phyloP scores from a whole-genome alignment of 2,329 filamentous ascomycete species.

The Colletotrichum agaves region DNA sequence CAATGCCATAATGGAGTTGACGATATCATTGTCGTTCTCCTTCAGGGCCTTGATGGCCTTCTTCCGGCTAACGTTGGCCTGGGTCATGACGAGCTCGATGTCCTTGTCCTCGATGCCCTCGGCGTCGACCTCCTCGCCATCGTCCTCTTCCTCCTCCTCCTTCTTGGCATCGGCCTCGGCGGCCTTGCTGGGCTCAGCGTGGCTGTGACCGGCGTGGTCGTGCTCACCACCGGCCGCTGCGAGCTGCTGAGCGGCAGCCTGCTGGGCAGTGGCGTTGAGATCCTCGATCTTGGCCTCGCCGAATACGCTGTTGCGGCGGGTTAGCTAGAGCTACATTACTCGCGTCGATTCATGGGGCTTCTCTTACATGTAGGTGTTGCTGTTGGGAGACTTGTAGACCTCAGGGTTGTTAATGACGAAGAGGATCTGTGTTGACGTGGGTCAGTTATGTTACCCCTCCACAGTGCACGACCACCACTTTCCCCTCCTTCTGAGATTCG shows the following conservation, averaged over 20 bases:
- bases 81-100: slow-evolving; percentile 98
- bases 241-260: slow-evolving; percentile 94
- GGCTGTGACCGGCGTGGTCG: slow-evolving; percentile 78
- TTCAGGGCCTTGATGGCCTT: slow-evolving; percentile 98
- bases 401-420: slow-evolving; percentile 99
- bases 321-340: not conserved
- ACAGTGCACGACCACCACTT: not conserved
- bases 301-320: slow-evolving; percentile 77
- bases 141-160: slow-evolving; percentile 87
- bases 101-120: slow-evolving; percentile 97
- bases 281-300: slow-evolving; percentile 99
- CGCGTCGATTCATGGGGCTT: not conserved
- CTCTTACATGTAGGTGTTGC: slow-evolving; percentile 99
- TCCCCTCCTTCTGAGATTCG: not conserved
- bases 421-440: slow-evolving; percentile 76
- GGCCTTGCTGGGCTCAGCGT: slow-evolving; percentile 74
- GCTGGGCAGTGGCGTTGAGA: slow-evolving; percentile 97
- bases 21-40: slow-evolving; percentile 99
- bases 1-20: slow-evolving; percentile 99
- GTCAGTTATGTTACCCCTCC: slow-evolving; percentile 38
- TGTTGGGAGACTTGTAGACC: slow-evolving; percentile 98
- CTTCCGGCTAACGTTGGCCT: slow-evolving; percentile 95
- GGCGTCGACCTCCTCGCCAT: slow-evolving; percentile 95
- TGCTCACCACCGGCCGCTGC: slow-evolving; percentile 74
- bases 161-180: slow-evolving; percentile 75